Percentiles rank a stretch among this genome's conserved stretches.
phyloP scores from a whole-genome alignment of 208 protist species.

The Crithidia brevicula region DNA sequence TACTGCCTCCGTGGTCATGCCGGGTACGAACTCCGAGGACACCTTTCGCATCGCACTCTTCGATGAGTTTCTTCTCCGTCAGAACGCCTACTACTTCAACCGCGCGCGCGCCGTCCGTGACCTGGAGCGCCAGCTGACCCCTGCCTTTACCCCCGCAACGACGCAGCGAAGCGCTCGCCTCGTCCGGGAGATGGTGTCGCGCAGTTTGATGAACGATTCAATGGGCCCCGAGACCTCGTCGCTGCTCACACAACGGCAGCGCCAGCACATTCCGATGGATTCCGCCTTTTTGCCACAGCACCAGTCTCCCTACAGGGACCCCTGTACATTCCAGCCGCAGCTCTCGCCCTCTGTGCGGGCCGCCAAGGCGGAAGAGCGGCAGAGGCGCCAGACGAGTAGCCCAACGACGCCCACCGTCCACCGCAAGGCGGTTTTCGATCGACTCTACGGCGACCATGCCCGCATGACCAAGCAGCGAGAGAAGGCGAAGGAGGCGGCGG shows the following conservation, averaged over 20 bases:
- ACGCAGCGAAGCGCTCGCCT: constrained; percentile 53
- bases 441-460: constrained; percentile 42
- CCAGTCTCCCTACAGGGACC: constrained; percentile 59
- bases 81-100: constrained; percentile 65
- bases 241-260: constrained; percentile 30
- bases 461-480: constrained; percentile 26
- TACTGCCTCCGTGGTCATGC: no score
- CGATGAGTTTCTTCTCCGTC: constrained; percentile 81
- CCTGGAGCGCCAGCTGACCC: constrained; percentile 52
- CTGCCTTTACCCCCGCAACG: constrained; percentile 68
- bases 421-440: constrained; percentile 25
- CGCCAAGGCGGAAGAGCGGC: constrained; percentile 12
- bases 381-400: neutral
- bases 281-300: constrained; percentile 62
- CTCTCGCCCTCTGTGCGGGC: constrained; percentile 45
- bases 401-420: neutral
- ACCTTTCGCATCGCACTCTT: constrained; percentile 60
- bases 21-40: neutral
- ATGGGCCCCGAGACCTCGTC: constrained; percentile 30
- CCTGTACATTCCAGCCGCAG: constrained; percentile 76
- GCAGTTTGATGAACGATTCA: constrained; percentile 44
- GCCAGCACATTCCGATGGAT: constrained; percentile 37
- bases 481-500: constrained; percentile 39
- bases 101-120: constrained; percentile 44
- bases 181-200: constrained; percentile 57